Evolutionary conservation across 2,329 filamentous ascomycete species (phyloP), one percentile per base, ranked within the genome.

Genomic region (Alternaria hordeiaustralica): DNA sequence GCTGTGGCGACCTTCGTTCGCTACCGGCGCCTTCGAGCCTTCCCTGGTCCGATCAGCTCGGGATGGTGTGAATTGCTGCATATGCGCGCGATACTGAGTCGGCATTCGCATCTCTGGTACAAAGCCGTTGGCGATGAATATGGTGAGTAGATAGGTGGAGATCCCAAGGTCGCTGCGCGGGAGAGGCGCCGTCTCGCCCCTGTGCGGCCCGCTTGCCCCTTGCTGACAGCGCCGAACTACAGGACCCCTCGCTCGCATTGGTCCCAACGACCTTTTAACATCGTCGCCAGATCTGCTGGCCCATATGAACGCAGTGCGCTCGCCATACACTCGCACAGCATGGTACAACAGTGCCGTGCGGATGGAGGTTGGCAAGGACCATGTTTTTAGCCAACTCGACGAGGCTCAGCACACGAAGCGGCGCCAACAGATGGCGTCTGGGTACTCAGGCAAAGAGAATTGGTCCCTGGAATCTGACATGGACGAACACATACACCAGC

Each of bases 391-490:
- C 8, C 77, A 84, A 64, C 76, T 81, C 0, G 78, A 87, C 56
- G 82, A 83, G 45, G 77, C 77, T 1, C 80, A 81, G 36, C 86
- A 88, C 63, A 70, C 67, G 6, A 69, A 69, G 46, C 56, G 70
- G 23, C 66, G 71, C 12, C 82, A 82, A 63, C 82, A 86, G 60
- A 83, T 88, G 78, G 80, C 83, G 1, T 78, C 84, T 4, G 86
- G 84, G 63, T 86, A 72, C 67, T 85, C 86, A 1, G 86, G 86
- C 4, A 82, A 84, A 58, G 86, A 87, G 56, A 86, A 87, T 44
- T 71, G 79, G 2, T 78, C 80, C 0, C 76, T 87, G 2, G 86
- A 88, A 60, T 64, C 71, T 0, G 79, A 82, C 8, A 80, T 88
- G 15, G 83, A 88, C 63, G 67, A 75, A 6, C 80, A 81, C 4